Evolutionary conservation across 176 grass and related monocot genomes (phyloP).

Genomic region (Raddia guianensis): DNA sequence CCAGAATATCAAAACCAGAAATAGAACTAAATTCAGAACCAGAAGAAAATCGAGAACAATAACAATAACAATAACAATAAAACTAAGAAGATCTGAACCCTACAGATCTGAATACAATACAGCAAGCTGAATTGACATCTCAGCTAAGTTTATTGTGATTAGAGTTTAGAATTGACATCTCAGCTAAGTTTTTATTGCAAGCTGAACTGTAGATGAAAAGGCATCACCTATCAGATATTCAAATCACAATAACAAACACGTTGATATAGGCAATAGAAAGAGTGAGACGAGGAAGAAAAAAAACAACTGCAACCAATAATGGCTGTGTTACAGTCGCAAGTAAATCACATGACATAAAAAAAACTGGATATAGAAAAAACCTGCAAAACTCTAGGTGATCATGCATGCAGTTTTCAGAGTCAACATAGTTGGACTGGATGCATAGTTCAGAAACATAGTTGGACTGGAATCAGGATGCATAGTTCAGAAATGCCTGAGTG

Average conservation of each 20-base stretch:
- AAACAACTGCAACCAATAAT: background rate
- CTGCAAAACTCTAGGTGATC: background rate
- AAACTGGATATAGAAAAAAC: background rate
- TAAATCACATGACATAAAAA: background rate
- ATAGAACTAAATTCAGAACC: too few relatives aligned
- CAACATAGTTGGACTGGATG: background rate
- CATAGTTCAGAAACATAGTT: constrained; percentile 11
- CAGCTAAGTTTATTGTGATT: too few relatives aligned
- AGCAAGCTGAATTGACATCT: too few relatives aligned
- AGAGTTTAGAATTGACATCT: background rate
- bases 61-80: too few relatives aligned
- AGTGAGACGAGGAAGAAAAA: background rate
- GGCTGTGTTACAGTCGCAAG: background rate
- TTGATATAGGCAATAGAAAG: background rate
- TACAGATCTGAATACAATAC: too few relatives aligned
- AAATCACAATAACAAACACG: background rate
- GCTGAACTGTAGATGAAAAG: background rate
- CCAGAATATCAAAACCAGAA: too few relatives aligned
- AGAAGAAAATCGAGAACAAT: too few relatives aligned
- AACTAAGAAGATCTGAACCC: too few relatives aligned
- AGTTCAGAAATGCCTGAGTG: constrained; percentile 3
- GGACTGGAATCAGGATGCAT: too few relatives aligned
- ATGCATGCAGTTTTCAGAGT: background rate
- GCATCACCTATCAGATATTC: background rate
- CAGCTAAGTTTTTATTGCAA: background rate